These are phyloP conservation scores for Pythium volutum DNA, from an alignment of 352 stramenopile genomes.

Conservation along the genomic window DNA sequence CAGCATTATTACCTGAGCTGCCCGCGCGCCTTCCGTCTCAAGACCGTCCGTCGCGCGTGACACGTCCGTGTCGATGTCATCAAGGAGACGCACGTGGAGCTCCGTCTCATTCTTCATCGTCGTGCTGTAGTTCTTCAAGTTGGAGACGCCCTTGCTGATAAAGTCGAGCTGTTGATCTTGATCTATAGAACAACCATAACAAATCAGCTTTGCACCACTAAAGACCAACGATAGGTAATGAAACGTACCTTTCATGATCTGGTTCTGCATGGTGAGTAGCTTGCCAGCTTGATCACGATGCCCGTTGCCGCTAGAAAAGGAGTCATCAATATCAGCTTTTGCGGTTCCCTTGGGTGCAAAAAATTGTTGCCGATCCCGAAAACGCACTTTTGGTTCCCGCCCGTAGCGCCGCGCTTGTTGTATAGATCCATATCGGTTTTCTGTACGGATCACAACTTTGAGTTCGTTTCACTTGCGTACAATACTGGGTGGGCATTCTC, in stretches of 20 bases:
- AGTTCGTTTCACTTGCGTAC: no score
- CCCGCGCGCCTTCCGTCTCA: constrained; percentile 73
- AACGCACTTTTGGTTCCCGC: constrained; percentile 25
- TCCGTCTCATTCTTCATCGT: constrained; percentile 90
- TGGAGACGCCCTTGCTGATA: constrained; percentile 78
- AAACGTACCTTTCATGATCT: constrained; percentile 80
- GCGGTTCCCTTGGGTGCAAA: background rate
- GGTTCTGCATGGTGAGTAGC: constrained; percentile 83
- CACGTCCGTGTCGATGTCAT: constrained; percentile 89
- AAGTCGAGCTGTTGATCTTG: constrained; percentile 85
- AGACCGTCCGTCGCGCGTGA: constrained; percentile 82
- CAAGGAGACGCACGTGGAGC: constrained; percentile 84
- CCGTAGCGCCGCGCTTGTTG: constrained; percentile 48
- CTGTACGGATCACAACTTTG: constrained; percentile 19
- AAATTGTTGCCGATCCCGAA: background rate
- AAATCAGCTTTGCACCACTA: background rate
- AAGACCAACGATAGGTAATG: background rate
- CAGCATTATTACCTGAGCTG: constrained; percentile 35
- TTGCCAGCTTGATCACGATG: constrained; percentile 37
- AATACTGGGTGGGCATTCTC: no score
- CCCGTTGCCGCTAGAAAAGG: constrained; percentile 20
- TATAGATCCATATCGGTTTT: constrained; percentile 74
- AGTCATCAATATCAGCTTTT: background rate
- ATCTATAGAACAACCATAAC: constrained; percentile 31
- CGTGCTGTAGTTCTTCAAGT: constrained; percentile 82